phyloP scores from a whole-genome alignment of 208 protist species.

The Crithidia thermophila region DNA sequence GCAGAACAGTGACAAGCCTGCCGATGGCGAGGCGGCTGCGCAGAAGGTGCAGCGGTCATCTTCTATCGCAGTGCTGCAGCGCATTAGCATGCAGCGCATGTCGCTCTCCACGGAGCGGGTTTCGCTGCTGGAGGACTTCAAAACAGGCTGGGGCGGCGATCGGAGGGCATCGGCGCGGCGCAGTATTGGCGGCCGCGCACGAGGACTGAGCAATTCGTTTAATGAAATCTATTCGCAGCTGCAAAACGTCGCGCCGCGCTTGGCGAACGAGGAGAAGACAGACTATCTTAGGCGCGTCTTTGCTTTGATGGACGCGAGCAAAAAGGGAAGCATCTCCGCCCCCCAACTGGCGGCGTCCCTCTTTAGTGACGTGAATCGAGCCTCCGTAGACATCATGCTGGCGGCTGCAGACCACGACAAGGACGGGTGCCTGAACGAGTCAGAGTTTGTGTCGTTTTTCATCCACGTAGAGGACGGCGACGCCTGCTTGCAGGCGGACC shows the following conservation, averaged over 20 bases:
- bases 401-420: slow-evolving; percentile 28
- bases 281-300: slow-evolving; percentile 33
- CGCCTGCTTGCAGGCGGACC: slow-evolving; percentile 30
- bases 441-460: slow-evolving; percentile 49
- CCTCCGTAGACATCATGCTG: slow-evolving; percentile 27
- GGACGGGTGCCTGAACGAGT: slow-evolving; percentile 39
- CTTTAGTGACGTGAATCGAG: slow-evolving; percentile 8
- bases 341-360: slow-evolving; percentile 1
- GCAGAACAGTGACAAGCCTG: neutral
- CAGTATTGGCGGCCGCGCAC: slow-evolving; percentile 30
- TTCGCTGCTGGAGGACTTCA: slow-evolving; percentile 25
- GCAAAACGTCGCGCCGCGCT: slow-evolving; percentile 16
- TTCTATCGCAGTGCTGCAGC: slow-evolving; percentile 37
- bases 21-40: neutral
- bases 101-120: slow-evolving; percentile 19
- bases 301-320: slow-evolving; percentile 9
- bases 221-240: slow-evolving; percentile 39
- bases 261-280: slow-evolving; percentile 7
- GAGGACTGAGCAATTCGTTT: slow-evolving; percentile 38
- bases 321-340: slow-evolving; percentile 1
- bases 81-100: slow-evolving; percentile 35
- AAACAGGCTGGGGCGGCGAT: neutral
- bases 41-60: slow-evolving; percentile 29
- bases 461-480: slow-evolving; percentile 26
- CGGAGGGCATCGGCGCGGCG: slow-evolving; percentile 1